Base-by-base conservation (phyloP, 495 filamentous ascomycete genomes). In the Aspergillus egyptiacus region DNA sequence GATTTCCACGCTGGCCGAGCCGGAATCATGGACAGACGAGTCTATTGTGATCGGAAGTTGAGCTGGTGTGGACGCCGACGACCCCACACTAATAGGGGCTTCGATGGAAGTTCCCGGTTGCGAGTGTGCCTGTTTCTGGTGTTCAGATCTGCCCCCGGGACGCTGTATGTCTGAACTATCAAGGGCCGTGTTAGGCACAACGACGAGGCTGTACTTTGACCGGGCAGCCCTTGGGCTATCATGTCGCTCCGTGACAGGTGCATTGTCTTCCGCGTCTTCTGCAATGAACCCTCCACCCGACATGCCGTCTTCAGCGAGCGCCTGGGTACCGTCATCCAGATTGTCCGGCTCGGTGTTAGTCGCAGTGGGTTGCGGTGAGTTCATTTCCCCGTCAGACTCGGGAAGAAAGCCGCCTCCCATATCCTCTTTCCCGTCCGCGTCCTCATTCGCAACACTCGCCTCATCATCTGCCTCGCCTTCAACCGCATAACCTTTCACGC, bases 401-500 rank as follows among this genome's bases (percentile, higher is more conserved):
- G 67, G 77, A 13, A 76, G 54, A 48, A 75, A 79, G 0, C 74
- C 74, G 31, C 72, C 65, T 13, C 62, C 66, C 3, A 37, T 59
- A 17, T 63, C 68, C n/a, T n/a, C n/a, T n/a, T n/a, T n/a, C n/a
- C n/a, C n/a, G 32, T 62, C 64, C 14, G 51, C 56, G 1, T 57
- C 36, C 14, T 38, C 22, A 13, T n/a, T n/a, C 0, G 58, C 57
- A 41, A 53, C 46, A 43, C 50, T 55, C 42, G 53, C 38, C 44
- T 60, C 60, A 44, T 57, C 57, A 56, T 45, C 49, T 9, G 27
- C 39, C 43, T 78, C 75, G 5, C 74, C 80, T 46, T 81, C 78
- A 42, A 71, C 63, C 2, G 70, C 76, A 61, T 87, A 86, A 5
- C 63, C 71, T 46, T 77, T 79, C 6, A 96, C 79, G 48, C 89